Evolutionary conservation across 1,284 basidiomycete species (phyloP), one percentile per base, ranked within the genome.

Genomic region (Austropuccinia psidii): DNA sequence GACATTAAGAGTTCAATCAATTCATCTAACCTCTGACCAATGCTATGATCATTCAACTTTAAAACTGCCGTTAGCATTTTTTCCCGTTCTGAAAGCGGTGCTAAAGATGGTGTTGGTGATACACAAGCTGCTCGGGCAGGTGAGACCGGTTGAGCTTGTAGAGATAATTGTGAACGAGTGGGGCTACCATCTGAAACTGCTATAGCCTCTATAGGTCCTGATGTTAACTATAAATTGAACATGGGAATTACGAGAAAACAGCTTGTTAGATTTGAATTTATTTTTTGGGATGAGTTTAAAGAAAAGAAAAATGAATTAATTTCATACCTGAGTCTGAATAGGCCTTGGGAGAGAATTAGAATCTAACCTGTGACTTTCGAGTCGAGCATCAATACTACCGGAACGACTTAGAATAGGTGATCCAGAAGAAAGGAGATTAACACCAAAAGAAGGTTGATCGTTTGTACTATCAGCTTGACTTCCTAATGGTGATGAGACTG

Each of bases 1-100:
- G 87, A 87, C 85, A 91, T 89, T 41, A 94, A 82, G 66, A 94
- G 83, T 61, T 90, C 90, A 0, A 88, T 87, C 66, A 92, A 84
- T 75, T 90, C 87, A 4, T 78, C 80, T 27, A 54, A 87, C 85
- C 68, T 84, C 84, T 0, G 81, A 76, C 15, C 85, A 82, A 68
- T 75, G 75, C n/a, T 33, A 39, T 50, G 60, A 35, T 66, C 45
- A 50, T 66, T 66, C 15, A 90, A 82, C 78, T 84, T 87, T 65
- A 82, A 79, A 31, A 91, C 85, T 0, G 89, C 89, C 19, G 82
- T 84, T n/a, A 85, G 81, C 79, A 93, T 87, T 37, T 89, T 85
- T 74, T 91, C 90, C 49, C 85, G 83, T 80, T 91, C 90, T 0
- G 88, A 87, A 13, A 85, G 81, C 0, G 87, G 87, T 15, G 87